Evolutionary conservation across 371 early-diverging fungal genomes (phyloP), one percentile per base, ranked within the genome.

Genomic region (Mucor saturninus): DNA sequence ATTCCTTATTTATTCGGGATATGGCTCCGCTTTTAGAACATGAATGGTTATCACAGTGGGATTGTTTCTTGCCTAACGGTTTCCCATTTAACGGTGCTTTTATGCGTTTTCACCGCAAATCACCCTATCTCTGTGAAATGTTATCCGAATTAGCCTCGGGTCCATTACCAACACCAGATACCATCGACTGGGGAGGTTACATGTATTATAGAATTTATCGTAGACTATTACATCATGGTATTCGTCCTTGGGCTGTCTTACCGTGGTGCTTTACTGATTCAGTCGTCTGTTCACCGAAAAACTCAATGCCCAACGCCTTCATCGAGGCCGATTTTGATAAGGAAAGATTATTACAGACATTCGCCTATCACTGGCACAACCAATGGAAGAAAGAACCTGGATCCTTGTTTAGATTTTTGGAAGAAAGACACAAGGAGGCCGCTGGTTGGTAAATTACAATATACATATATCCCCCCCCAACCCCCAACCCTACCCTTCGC

Each of bases 311-410:
- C 0, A 77, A 72, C 57, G 81, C 81, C 5, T 83, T 83, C 59
- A 69, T 77, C 14, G 81, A 81, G 40, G 55, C 73, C 5, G 79
- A 81, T 21, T 81, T 83, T 56, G 53, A 69, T 28, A 39, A 74
- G 42, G 71, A 79, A 4, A 65, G 72, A 32, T 50, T 83, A 38
- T 61, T 74, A 39, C 80, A 81, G 43, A 74, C 75, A 1, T 83
- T 83, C 70, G 80, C 84, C 4, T 83, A 75, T 48, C 84, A 83
- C 54, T 83, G 84, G 84, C 84, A 83, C 54, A 83, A 83, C 50
- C 81, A 83, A 59, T 83, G 84, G 84, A 74, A 76, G 38, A 83
- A 81, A 51, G 66, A 66, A 37, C 78, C 78, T 13, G 84, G 84
- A 1, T 72, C 75, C 13, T 57, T 83, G 31, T 83, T 81, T 40